Percentiles rank a stretch among this genome's conserved stretches.
Conservation (phyloP, 2,329 filamentous ascomycete species). For the Colletotrichum brevisporum region DNA sequence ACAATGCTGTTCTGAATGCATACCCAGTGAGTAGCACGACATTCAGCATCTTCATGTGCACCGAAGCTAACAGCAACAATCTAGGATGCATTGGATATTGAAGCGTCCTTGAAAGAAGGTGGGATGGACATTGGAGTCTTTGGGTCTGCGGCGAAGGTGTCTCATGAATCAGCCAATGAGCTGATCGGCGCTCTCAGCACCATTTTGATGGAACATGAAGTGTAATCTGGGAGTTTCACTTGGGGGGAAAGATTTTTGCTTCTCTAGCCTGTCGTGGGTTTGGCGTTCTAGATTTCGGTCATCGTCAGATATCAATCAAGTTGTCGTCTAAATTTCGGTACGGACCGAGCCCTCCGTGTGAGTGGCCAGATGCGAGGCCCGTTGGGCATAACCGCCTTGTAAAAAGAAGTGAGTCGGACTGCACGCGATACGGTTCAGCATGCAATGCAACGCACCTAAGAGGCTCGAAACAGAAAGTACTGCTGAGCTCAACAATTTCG, state of each 20-base stretch:
- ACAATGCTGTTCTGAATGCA: slow-evolving; percentile 47
- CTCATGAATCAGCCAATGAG: background rate
- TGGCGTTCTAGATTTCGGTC: background rate
- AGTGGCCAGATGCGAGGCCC: background rate
- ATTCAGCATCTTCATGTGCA: background rate
- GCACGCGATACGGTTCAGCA: background rate
- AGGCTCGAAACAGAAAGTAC: background rate
- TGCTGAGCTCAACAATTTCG: background rate
- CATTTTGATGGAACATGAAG: background rate
- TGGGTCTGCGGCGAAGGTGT: slow-evolving; percentile 44
- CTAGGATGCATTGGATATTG: slow-evolving; percentile 58
- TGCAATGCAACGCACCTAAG: too few species aligned
- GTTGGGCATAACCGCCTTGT: background rate
- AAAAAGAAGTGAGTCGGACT: background rate
- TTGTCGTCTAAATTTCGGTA: slow-evolving; percentile 8
- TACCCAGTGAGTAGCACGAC: slow-evolving; percentile 49
- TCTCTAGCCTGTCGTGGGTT: background rate
- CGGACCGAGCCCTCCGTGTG: slow-evolving; percentile 5
- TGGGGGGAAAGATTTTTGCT: background rate
- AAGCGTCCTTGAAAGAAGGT: slow-evolving; percentile 52
- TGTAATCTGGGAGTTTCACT: background rate
- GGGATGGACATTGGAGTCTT: slow-evolving; percentile 58
- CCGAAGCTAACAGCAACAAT: slow-evolving; percentile 1
- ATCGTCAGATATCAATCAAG: background rate
- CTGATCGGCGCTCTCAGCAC: slow-evolving; percentile 11